Percentiles rank a stretch among this genome's conserved stretches.
These are phyloP conservation scores for Mycena metata DNA, from an alignment of 768 basidiomycete genomes.

Conservation along the genomic window DNA sequence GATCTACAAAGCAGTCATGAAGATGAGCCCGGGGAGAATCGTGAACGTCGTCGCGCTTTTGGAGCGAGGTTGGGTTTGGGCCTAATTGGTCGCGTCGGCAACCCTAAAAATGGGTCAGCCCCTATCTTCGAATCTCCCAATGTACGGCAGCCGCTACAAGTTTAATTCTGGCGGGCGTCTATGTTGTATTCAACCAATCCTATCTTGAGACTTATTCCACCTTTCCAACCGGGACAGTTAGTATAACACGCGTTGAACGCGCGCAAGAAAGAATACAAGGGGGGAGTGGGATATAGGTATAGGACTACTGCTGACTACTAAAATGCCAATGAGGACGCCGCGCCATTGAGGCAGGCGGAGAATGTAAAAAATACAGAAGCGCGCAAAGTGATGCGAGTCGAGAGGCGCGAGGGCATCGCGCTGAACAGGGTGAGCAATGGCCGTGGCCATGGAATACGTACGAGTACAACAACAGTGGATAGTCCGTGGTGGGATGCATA, in stretches of 20 bases:
- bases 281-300: neutral
- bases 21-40: neutral
- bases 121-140: neutral
- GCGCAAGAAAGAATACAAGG: conserved; percentile 5
- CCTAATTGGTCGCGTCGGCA: neutral
- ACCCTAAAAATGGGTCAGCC: conserved; percentile 16
- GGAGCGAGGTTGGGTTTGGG: neutral
- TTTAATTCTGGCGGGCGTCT: too few species aligned
- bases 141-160: too few species aligned
- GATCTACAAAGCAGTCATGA: conserved; percentile 10
- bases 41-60: neutral
- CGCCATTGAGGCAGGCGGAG: neutral
- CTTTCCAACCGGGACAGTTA: conserved; percentile 3
- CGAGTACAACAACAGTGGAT: conserved; percentile 24
- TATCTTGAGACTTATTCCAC: too few species aligned
- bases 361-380: neutral
- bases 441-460: conserved; percentile 9
- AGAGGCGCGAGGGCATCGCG: neutral
- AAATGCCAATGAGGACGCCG: neutral
- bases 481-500: conserved; percentile 26
- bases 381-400: neutral
- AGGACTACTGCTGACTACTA: neutral
- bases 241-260: neutral
- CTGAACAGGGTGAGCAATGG: conserved; percentile 4
- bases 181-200: too few species aligned